phyloP scores from a whole-genome alignment of 2,329 filamentous ascomycete genomes.

The Alternaria sp. region DNA sequence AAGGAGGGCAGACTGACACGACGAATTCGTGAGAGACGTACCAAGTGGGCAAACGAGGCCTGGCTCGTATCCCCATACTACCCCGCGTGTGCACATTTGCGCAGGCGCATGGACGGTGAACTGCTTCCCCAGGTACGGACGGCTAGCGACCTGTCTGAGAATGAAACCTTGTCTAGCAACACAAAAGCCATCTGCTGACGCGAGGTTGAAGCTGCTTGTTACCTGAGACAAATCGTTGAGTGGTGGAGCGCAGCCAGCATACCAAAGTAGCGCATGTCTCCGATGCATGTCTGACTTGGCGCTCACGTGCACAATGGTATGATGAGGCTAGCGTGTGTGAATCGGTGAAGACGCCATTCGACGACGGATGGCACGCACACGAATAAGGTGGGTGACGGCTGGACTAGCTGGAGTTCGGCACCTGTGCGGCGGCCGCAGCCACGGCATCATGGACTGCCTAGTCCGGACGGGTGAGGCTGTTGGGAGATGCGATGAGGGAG shows the following conservation, averaged over 20 bases:
- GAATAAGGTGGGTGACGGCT: neutral
- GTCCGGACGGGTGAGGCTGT: neutral
- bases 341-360: constrained; percentile 24
- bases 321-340: constrained; percentile 21
- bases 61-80: constrained; percentile 23
- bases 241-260: constrained; percentile 27
- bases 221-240: constrained; percentile 38
- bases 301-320: constrained; percentile 29
- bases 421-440: constrained; percentile 3
- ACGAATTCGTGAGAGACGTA: neutral
- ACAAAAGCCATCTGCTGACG: constrained; percentile 32
- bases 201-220: constrained; percentile 28
- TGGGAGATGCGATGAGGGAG: neutral
- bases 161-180: constrained; percentile 24
- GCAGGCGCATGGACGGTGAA: constrained; percentile 16
- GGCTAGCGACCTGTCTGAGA: constrained; percentile 14
- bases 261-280: constrained; percentile 37
- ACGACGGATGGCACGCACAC: constrained; percentile 3
- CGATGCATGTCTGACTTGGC: constrained; percentile 42
- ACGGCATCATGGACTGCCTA: constrained; percentile 1
- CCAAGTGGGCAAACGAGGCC: constrained; percentile 2
- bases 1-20: neutral
- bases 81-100: constrained; percentile 23
- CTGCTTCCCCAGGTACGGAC: constrained; percentile 26
- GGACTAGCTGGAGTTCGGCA: neutral